phyloP scores from a whole-genome alignment of 306 rosid genomes.

The Cucurbita ficifolia region DNA sequence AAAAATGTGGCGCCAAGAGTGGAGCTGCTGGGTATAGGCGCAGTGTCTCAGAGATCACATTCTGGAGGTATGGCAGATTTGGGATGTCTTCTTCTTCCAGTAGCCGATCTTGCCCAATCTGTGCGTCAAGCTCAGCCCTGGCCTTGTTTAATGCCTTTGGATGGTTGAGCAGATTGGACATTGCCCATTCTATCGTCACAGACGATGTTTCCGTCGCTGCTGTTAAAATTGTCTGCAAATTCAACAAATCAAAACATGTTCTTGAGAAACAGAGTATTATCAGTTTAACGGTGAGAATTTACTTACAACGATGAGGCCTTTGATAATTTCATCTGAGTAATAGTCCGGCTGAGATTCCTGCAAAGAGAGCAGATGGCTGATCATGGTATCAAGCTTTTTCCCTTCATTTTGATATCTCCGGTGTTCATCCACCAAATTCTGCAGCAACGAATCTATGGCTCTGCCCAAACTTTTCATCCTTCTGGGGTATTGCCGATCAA shows the following conservation, averaged over 20 bases:
- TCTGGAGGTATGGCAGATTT: conserved; percentile 18
- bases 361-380: conserved; percentile 11
- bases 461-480: conserved; percentile 10
- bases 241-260: background rate
- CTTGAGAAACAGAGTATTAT: no score
- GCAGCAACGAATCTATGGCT: conserved; percentile 1
- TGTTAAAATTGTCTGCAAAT: conserved; percentile 8
- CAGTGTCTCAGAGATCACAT: conserved; percentile 17
- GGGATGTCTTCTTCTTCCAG: conserved; percentile 15
- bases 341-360: conserved; percentile 12
- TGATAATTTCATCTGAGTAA: conserved; percentile 6
- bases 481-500: background rate
- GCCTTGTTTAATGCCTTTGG: conserved; percentile 28
- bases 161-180: conserved; percentile 43
- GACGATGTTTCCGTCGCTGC: conserved; percentile 45
- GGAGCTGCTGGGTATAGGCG: conserved; percentile 20
- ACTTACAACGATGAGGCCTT: conserved; percentile 14
- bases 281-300: no score
- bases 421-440: conserved; percentile 10
- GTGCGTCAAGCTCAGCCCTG: conserved; percentile 17
- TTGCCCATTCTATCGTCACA: conserved; percentile 39
- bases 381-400: conserved; percentile 9
- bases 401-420: background rate
- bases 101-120: conserved; percentile 7
- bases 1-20: conserved; percentile 14